These are phyloP conservation scores for Aureobasidium sp. DNA, from an alignment of 2,329 filamentous ascomycete species.

Conservation along the genomic window DNA sequence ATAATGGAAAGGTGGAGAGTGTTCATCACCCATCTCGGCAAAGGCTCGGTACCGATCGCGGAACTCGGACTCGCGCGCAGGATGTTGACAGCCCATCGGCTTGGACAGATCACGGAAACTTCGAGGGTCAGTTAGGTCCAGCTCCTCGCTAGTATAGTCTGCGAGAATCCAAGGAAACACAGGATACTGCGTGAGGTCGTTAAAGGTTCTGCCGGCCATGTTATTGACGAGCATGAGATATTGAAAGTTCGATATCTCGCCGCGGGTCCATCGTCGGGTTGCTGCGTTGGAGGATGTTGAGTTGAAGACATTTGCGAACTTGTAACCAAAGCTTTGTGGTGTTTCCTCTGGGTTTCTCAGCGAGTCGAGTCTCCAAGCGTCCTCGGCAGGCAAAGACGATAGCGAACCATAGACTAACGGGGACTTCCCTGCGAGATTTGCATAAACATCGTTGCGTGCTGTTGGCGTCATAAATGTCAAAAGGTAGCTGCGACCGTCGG, in stretches of 20 bases:
- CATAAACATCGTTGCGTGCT: conserved; percentile 72
- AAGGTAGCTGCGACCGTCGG: conserved; percentile 90
- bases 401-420: conserved; percentile 59
- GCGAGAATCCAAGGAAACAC: conserved; percentile 97
- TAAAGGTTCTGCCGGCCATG: conserved; percentile 93
- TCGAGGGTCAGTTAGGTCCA: conserved; percentile 76
- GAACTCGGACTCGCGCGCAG: conserved; percentile 68
- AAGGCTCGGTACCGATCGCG: conserved; percentile 79
- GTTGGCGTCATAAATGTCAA: conserved; percentile 71
- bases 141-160: conserved; percentile 88
- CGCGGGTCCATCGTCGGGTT: conserved; percentile 83
- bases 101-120: conserved; percentile 89
- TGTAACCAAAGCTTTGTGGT: conserved; percentile 67
- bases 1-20: conserved; percentile 81
- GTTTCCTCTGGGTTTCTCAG: conserved; percentile 61
- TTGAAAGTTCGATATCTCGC: conserved; percentile 97
- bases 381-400: conserved; percentile 63
- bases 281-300: conserved; percentile 73
- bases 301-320: conserved; percentile 89
- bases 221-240: conserved; percentile 99
- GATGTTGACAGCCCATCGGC: conserved; percentile 89
- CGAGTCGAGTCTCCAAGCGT: conserved; percentile 85
- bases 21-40: conserved; percentile 76
- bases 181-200: conserved; percentile 95
- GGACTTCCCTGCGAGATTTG: conserved; percentile 68